These are phyloP conservation scores for Fusarium heterosporum DNA, from an alignment of 2,329 filamentous ascomycete species.

Conservation along the genomic window DNA sequence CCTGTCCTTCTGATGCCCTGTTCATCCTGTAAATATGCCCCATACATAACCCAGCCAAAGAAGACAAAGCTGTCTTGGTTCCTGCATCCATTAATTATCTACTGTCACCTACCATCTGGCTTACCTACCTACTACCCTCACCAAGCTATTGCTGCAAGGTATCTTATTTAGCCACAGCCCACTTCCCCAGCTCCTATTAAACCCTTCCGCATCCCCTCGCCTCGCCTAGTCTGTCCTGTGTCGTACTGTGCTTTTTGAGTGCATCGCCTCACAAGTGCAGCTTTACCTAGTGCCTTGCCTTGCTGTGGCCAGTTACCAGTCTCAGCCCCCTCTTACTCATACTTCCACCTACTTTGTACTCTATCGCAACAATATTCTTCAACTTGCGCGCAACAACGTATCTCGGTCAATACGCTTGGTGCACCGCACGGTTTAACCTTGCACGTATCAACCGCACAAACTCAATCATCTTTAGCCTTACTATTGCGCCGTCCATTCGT, in stretches of 20 bases:
- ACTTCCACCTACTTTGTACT: slow-evolving; percentile 17
- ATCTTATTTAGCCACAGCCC: slow-evolving; percentile 36
- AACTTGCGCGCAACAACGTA: slow-evolving; percentile 38
- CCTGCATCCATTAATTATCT: slow-evolving; percentile 25
- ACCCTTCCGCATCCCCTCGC: slow-evolving; percentile 28
- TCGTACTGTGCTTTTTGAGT: slow-evolving; percentile 13
- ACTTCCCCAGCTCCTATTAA: slow-evolving; percentile 37
- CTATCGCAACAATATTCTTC: slow-evolving; percentile 36
- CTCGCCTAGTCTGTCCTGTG: slow-evolving; percentile 7
- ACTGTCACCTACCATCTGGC: background rate
- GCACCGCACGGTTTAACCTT: slow-evolving; percentile 31
- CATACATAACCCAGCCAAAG: slow-evolving; percentile 25
- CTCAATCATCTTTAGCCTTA: slow-evolving; percentile 14
- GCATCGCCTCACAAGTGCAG: slow-evolving; percentile 40
- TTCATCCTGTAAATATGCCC: slow-evolving; percentile 31
- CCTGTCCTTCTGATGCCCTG: slow-evolving; percentile 43
- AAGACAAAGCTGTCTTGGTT: slow-evolving; percentile 38
- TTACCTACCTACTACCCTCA: background rate
- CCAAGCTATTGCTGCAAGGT: slow-evolving; percentile 18
- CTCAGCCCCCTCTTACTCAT: slow-evolving; percentile 37
- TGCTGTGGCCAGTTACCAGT: background rate
- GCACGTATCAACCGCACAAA: slow-evolving; percentile 33
- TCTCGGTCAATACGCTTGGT: slow-evolving; percentile 32
- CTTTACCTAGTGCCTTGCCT: slow-evolving; percentile 14
- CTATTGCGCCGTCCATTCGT: slow-evolving; percentile 31